These are phyloP conservation scores for Nitzschia palea DNA, from an alignment of 108 stramenopile genomes.

Conservation along the genomic window DNA sequence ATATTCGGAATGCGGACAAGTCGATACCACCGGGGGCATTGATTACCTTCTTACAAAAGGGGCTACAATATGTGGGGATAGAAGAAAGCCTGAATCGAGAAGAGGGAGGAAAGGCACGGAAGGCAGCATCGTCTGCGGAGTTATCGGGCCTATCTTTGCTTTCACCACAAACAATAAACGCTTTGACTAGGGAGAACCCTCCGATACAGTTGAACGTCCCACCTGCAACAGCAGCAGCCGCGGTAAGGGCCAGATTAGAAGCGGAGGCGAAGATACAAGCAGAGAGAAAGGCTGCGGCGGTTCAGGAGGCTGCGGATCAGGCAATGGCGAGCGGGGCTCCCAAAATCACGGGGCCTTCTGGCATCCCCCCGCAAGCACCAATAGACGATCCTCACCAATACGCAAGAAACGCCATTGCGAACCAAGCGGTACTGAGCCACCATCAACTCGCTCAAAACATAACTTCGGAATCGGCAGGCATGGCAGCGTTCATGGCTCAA, in stretches of 20 bases:
- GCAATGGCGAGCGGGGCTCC: conserved; percentile 17
- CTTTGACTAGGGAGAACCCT: conserved; percentile 69
- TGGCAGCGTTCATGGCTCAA: conserved; percentile 36
- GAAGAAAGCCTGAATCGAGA: conserved; percentile 76
- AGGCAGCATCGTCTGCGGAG: conserved; percentile 10
- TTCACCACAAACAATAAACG: conserved; percentile 62
- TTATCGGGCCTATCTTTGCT: conserved; percentile 60
- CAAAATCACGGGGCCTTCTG: conserved; percentile 35
- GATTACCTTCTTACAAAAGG: conserved; percentile 86
- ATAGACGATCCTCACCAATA: conserved; percentile 33
- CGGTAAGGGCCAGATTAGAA: conserved; percentile 68
- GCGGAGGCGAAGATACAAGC: conserved; percentile 54
- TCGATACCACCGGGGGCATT: conserved; percentile 86
- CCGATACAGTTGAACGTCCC: conserved; percentile 84
- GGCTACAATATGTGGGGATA: conserved; percentile 87
- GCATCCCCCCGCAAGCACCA: conserved; percentile 45
- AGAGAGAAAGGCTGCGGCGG: conserved; percentile 33
- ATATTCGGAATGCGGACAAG: conserved; percentile 65
- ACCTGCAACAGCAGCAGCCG: conserved; percentile 78
- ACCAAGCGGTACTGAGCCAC: conserved; percentile 16
- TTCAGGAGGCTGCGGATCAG: conserved; percentile 25
- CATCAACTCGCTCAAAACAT: conserved; percentile 4
- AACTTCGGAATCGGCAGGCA: not conserved
- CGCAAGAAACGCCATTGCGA: conserved; percentile 19
- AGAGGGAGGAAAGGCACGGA: conserved; percentile 19